Evolutionary conservation across 2,329 filamentous ascomycete genomes (phyloP).

Genomic region (Apiospora rasikravindrae): DNA sequence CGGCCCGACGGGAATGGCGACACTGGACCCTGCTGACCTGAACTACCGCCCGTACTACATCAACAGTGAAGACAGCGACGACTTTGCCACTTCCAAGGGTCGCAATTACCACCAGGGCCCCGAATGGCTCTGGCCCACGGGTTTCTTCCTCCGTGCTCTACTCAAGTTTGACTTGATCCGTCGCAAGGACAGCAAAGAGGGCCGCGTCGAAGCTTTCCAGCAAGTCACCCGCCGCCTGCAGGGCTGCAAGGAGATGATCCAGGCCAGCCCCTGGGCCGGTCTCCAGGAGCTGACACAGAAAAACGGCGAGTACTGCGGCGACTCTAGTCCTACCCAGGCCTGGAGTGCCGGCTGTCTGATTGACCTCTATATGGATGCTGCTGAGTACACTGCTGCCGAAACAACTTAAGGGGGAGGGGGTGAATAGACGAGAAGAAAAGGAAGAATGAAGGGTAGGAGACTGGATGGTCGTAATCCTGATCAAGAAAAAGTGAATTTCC

Average conservation of each 20-base stretch:
- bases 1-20: conserved; percentile 93
- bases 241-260: conserved; percentile 85
- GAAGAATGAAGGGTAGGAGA: neutral
- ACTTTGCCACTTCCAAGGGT: conserved; percentile 92
- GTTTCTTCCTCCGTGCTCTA: conserved; percentile 91
- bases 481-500: conserved; percentile 1
- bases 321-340: conserved; percentile 93
- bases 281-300: conserved; percentile 93
- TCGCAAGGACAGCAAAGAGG: conserved; percentile 60
- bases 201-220: conserved; percentile 87
- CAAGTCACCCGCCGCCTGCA: conserved; percentile 84
- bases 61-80: conserved; percentile 90
- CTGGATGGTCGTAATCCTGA: neutral
- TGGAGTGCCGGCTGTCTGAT: conserved; percentile 96
- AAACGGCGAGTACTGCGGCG: conserved; percentile 79
- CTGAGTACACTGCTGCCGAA: conserved; percentile 44
- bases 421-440: neutral
- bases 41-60: conserved; percentile 96
- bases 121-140: conserved; percentile 97
- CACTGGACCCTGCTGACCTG: conserved; percentile 86
- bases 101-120: conserved; percentile 98
- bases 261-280: conserved; percentile 84
- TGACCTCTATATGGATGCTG: conserved; percentile 93
- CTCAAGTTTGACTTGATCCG: conserved; percentile 87
- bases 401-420: neutral